phyloP scores from a whole-genome alignment of 23 red algal genomes.

The Gracilaria domingensis region DNA sequence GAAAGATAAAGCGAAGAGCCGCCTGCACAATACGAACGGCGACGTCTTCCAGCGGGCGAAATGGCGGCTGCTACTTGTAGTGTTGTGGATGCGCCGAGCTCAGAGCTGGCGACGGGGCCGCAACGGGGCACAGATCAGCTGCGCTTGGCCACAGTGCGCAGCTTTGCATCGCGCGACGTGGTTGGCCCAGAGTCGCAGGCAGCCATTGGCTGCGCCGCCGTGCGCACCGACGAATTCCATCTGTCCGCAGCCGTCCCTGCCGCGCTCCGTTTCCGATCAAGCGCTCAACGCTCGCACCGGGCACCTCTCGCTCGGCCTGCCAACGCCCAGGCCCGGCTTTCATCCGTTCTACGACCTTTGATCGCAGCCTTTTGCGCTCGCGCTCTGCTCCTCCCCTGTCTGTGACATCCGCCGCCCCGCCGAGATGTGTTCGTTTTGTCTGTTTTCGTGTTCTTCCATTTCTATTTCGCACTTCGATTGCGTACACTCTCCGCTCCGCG shows the following conservation, averaged over 20 bases:
- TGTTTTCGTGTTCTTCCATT: not conserved
- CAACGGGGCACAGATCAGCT: not conserved
- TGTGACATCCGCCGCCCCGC: not conserved
- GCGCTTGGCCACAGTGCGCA: not conserved
- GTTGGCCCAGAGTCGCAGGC: not conserved
- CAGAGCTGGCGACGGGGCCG: too few species aligned
- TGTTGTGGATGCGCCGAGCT: not conserved
- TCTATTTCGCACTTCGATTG: not conserved
- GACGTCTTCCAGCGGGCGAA: too few species aligned
- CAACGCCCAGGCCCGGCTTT: not conserved
- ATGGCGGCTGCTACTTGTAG: too few species aligned
- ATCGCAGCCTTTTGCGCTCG: not conserved
- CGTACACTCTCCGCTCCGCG: not conserved
- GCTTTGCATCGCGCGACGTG: not conserved
- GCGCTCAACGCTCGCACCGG: too few species aligned
- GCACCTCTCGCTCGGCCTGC: too few species aligned
- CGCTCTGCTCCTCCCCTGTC: not conserved
- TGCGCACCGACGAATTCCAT: too few species aligned
- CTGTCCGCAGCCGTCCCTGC: too few species aligned
- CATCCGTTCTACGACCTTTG: not conserved
- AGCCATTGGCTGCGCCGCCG: not conserved
- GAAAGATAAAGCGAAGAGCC: not conserved
- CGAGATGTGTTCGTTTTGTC: slow-evolving; percentile 7
- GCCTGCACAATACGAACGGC: too few species aligned
- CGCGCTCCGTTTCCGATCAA: too few species aligned